phyloP scores from a whole-genome alignment of 495 filamentous ascomycete species.

The Podospora australis region DNA sequence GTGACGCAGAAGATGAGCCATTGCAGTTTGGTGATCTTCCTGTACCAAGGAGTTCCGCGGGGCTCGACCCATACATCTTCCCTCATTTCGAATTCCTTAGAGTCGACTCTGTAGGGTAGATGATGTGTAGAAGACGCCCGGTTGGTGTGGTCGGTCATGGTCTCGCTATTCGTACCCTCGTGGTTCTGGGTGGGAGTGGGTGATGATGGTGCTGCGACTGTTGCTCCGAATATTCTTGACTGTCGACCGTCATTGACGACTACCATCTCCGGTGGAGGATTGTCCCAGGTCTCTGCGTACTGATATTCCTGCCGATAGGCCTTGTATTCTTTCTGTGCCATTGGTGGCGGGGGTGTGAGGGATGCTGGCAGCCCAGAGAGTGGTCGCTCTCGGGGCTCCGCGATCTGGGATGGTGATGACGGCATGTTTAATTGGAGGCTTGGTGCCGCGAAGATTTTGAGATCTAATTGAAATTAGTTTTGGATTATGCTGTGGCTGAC shows the following conservation, averaged over 20 bases:
- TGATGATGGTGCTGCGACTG: background rate
- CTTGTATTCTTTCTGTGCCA: conserved; percentile 6
- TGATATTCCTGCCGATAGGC: conserved; percentile 19
- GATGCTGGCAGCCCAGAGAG: background rate
- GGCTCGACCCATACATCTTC: conserved; percentile 18
- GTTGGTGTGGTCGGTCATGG: background rate
- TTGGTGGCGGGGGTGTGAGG: background rate
- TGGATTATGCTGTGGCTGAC: too few relatives aligned
- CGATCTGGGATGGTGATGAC: conserved; percentile 5
- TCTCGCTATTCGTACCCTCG: conserved; percentile 3
- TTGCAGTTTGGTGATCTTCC: conserved; percentile 8
- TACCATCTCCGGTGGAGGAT: conserved; percentile 22
- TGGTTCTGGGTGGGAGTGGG: background rate
- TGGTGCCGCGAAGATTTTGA: too few relatives aligned
- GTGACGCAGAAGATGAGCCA: conserved; percentile 15
- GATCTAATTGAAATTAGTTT: background rate
- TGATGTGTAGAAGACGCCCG: background rate
- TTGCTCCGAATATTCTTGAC: background rate
- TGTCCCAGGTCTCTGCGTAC: conserved; percentile 21
- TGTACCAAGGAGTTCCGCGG: conserved; percentile 20
- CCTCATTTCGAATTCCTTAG: conserved; percentile 9
- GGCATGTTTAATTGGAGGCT: too few relatives aligned
- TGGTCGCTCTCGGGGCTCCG: conserved; percentile 5
- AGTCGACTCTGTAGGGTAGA: conserved; percentile 1
- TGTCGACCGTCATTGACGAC: conserved; percentile 1